Conservation (phyloP, 768 basidiomycete species). For the Leucosporidium creatinivorum region DNA sequence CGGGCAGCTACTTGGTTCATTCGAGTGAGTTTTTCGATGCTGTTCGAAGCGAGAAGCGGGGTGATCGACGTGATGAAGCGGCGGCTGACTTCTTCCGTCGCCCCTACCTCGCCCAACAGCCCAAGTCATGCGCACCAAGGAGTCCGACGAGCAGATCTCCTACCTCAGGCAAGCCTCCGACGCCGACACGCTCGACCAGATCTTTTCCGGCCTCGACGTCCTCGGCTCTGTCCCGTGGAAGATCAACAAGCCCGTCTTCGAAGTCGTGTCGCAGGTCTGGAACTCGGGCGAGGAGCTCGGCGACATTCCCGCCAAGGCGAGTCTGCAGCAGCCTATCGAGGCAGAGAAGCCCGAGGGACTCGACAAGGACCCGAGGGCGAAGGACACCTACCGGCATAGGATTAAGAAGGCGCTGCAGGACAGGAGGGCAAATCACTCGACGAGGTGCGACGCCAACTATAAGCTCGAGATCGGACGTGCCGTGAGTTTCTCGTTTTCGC, state of each 20-base stretch:
- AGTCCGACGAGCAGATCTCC: slow-evolving; percentile 67
- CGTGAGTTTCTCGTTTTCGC: slow-evolving; percentile 48
- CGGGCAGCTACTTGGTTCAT: slow-evolving; percentile 78
- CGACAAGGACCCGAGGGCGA: slow-evolving; percentile 50
- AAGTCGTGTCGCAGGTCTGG: slow-evolving; percentile 71
- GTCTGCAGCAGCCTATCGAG: slow-evolving; percentile 47
- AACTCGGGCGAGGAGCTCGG: slow-evolving; percentile 73
- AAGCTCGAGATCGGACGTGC: slow-evolving; percentile 92
- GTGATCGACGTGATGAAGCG: not conserved
- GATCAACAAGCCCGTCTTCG: slow-evolving; percentile 71
- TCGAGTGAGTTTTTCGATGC: slow-evolving; percentile 49
- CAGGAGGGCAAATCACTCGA: slow-evolving; percentile 60
- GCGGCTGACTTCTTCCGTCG: not conserved
- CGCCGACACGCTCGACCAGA: slow-evolving; percentile 67
- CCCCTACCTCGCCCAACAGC: slow-evolving; percentile 43
- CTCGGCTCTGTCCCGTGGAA: slow-evolving; percentile 84
- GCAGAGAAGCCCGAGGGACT: slow-evolving; percentile 49
- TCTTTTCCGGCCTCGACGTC: slow-evolving; percentile 82
- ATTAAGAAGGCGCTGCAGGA: slow-evolving; percentile 31
- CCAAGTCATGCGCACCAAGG: slow-evolving; percentile 84
- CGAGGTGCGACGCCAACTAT: slow-evolving; percentile 88
- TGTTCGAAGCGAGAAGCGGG: not conserved
- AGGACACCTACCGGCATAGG: slow-evolving; percentile 53
- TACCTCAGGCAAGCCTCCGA: slow-evolving; percentile 70
- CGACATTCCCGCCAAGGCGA: slow-evolving; percentile 71